Evolutionary conservation across 2,329 filamentous ascomycete species (phyloP).

Genomic region (Penicillium polonicum): DNA sequence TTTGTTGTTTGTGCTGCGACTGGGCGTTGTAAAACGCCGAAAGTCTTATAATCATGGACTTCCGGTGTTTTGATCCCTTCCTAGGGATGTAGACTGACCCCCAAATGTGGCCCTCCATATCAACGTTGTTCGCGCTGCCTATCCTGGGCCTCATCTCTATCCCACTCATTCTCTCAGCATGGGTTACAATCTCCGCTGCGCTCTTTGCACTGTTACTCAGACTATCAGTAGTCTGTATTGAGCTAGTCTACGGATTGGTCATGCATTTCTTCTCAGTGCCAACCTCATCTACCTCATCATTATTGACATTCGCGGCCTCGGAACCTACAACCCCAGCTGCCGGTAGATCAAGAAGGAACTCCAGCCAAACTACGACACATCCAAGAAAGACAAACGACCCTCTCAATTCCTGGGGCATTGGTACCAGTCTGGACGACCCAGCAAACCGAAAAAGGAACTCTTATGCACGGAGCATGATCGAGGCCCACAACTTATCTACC

Average conservation of each 20-base stretch:
- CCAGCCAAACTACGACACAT: conserved; percentile 20
- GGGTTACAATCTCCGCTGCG: conserved; percentile 62
- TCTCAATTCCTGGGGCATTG: conserved; percentile 7
- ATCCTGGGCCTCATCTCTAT: conserved; percentile 62
- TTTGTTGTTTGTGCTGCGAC: not conserved
- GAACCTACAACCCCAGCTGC: conserved; percentile 27
- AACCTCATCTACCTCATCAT: conserved; percentile 27
- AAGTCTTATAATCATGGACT: not conserved
- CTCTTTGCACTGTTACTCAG: conserved; percentile 62
- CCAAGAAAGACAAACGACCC: conserved; percentile 13
- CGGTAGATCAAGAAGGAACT: conserved; percentile 26
- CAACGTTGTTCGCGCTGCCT: conserved; percentile 55
- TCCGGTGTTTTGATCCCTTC: not conserved
- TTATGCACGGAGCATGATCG: conserved; percentile 21
- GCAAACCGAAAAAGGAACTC: conserved; percentile 15
- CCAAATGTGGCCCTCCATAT: conserved; percentile 33
- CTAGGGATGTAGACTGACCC: not conserved
- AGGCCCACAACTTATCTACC: conserved; percentile 21
- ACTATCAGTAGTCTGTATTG: conserved; percentile 62
- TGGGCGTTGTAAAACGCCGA: not conserved
- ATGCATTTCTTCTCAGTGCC: conserved; percentile 53
- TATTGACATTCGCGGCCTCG: conserved; percentile 32
- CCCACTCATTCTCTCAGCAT: conserved; percentile 63
- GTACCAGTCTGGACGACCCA: conserved; percentile 6
- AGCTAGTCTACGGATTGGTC: conserved; percentile 59